These are phyloP conservation scores for Elsinoe australis DNA, from an alignment of 2,329 filamentous ascomycete genomes.

Conservation along the genomic window DNA sequence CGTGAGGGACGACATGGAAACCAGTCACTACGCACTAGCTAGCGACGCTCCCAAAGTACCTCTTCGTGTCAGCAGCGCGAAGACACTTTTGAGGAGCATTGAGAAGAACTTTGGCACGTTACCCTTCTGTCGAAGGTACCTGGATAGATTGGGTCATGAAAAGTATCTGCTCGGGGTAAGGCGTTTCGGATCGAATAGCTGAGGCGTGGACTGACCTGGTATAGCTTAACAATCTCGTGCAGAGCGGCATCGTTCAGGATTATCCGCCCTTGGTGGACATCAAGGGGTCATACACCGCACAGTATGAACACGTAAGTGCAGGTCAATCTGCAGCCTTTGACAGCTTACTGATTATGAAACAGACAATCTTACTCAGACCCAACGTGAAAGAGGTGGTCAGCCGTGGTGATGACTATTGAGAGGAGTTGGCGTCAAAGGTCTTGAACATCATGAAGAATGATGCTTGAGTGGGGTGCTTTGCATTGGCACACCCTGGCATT, in stretches of 20 bases:
- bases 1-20: slow-evolving; percentile 40
- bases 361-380: slow-evolving; percentile 36
- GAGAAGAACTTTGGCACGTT: slow-evolving; percentile 56
- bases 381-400: slow-evolving; percentile 37
- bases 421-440: neutral
- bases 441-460: too few relatives aligned
- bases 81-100: slow-evolving; percentile 51
- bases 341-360: slow-evolving; percentile 13
- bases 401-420: slow-evolving; percentile 33
- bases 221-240: slow-evolving; percentile 52
- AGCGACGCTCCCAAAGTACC: slow-evolving; percentile 33
- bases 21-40: slow-evolving; percentile 32
- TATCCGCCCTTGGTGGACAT: slow-evolving; percentile 52
- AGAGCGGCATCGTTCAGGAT: slow-evolving; percentile 50
- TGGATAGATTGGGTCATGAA: slow-evolving; percentile 55
- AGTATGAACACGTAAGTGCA: slow-evolving; percentile 52
- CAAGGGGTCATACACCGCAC: slow-evolving; percentile 55
- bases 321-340: neutral
- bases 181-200: neutral
- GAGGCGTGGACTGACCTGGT: slow-evolving; percentile 14
- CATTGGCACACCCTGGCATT: too few relatives aligned
- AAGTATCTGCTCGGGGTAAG: slow-evolving; percentile 52
- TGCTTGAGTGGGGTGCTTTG: too few relatives aligned
- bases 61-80: slow-evolving; percentile 45
- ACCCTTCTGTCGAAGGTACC: slow-evolving; percentile 54